Evolutionary conservation across 257 asterid genomes (phyloP).

Genomic region (Solanum medicagineum): DNA sequence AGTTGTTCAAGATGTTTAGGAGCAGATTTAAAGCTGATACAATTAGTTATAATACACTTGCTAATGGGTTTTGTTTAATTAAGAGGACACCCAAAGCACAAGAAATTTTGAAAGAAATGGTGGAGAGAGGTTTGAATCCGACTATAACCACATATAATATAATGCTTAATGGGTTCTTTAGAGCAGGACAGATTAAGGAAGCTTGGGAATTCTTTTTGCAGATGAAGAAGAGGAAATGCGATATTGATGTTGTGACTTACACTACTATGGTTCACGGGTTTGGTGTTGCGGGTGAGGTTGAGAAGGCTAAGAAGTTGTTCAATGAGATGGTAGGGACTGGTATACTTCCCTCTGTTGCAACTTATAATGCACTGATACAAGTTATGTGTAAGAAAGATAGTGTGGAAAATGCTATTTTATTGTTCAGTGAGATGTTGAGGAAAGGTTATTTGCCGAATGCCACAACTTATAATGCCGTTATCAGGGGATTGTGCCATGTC

Average conservation of each 20-base stretch:
- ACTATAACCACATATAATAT: slow-evolving; percentile 55
- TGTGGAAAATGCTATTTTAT: slow-evolving; percentile 57
- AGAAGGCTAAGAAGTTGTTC: slow-evolving; percentile 53
- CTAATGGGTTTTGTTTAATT: slow-evolving; percentile 70
- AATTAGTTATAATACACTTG: slow-evolving; percentile 58
- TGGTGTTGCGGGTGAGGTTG: slow-evolving; percentile 74
- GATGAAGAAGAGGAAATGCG: slow-evolving; percentile 74
- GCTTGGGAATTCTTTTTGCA: slow-evolving; percentile 84
- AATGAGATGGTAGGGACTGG: slow-evolving; percentile 79
- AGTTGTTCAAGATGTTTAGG: slow-evolving; percentile 36
- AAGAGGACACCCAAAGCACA: slow-evolving; percentile 62
- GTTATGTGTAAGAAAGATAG: slow-evolving; percentile 79
- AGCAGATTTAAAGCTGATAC: slow-evolving; percentile 60
- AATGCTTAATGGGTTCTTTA: slow-evolving; percentile 65
- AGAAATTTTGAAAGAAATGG: slow-evolving; percentile 74
- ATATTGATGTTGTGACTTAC: slow-evolving; percentile 75
- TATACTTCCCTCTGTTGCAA: slow-evolving; percentile 77
- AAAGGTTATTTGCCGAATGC: slow-evolving; percentile 74
- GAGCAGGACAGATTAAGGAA: slow-evolving; percentile 61
- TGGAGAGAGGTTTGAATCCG: slow-evolving; percentile 61
- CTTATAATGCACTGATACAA: slow-evolving; percentile 79
- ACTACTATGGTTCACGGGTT: slow-evolving; percentile 81
- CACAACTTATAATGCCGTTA: slow-evolving; percentile 55
- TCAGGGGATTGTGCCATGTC: slow-evolving; percentile 75
- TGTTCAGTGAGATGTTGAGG: slow-evolving; percentile 62